These are phyloP conservation scores for Eucalyptus brandiana DNA, from an alignment of 345 rosid genomes.

Conservation along the genomic window DNA sequence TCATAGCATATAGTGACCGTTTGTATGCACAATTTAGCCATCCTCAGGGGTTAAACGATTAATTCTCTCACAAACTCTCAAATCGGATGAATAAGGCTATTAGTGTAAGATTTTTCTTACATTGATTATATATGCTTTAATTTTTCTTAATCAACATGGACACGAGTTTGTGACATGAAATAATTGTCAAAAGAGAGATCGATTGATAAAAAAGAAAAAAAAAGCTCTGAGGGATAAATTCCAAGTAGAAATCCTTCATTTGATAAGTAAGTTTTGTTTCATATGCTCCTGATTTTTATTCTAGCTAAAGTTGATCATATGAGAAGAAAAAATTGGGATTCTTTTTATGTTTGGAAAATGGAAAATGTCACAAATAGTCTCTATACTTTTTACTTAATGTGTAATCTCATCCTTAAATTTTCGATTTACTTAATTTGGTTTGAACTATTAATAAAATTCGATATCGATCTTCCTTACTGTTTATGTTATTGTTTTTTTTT, in stretches of 20 bases:
- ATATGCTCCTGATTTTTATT: neutral
- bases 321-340: neutral
- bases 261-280: neutral
- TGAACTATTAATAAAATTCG: fast-evolving
- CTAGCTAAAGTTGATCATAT: neutral
- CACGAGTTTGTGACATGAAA: neutral
- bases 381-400: fast-evolving
- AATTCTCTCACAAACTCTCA: neutral
- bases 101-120: neutral
- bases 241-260: neutral
- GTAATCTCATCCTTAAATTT: fast-evolving
- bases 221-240: neutral
- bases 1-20: neutral
- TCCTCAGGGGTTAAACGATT: too few relatives aligned
- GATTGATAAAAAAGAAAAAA: neutral
- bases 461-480: too few relatives aligned
- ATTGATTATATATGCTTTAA: neutral
- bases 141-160: neutral
- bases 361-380: too few relatives aligned
- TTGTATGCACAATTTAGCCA: neutral
- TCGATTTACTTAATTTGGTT: too few relatives aligned
- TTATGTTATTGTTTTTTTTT: fast-evolving
- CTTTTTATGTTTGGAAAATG: neutral
- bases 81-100: neutral
- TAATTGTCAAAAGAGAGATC: neutral